Base-by-base conservation (phyloP, 345 rosid genomes). In the Dipteronia sinensis region DNA sequence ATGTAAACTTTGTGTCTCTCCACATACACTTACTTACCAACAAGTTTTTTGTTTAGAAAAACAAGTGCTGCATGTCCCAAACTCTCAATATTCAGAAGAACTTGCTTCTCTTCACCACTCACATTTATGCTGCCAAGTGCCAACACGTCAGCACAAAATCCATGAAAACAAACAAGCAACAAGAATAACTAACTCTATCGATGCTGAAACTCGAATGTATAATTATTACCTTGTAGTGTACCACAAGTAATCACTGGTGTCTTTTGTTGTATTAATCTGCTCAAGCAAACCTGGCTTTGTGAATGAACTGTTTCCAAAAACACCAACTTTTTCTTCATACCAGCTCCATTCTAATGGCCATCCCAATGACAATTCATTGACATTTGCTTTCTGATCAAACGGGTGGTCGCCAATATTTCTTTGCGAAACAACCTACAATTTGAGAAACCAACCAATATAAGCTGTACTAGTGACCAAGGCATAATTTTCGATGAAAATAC, bases 11-110 rank as follows among this genome's bases (percentile, higher is more conserved):
- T 7, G 10, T n/a, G n/a, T 56, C 62, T 56, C 55, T 42, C 10
- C 2, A 42, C 11, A 8, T 71, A 64, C 27, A 19, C 7, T 2
- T 46, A 75, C 85, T 42, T 61, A 86, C 94, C 90, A 6, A 87
- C 73, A 42, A 74, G 78, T 71, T 31, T 74, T 76, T 86, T 83
- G 84, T 90, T 90, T 25, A 88, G 73, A 82, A 87, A 90, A 75
- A 90, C 83, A 56, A 88, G 87, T 27, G 90, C 94, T 4, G 89
- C 91, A 72, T 90, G 94, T 47, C 94, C 94, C 81, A 87, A 72
- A 77, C 94, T 90, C 76, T 59, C 82, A 72, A 88, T 75, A 44
- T 49, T 67, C 72, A 90, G 38, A 73, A 71, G 10, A 3, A 25
- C 51, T 6, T 87, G 86, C 38, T 72, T 79, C 19, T 56, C 77